Percentiles rank a stretch among this genome's conserved stretches.
Evolutionary conservation across 495 filamentous ascomycete species (phyloP).

Genomic region (Talaromyces thailandensis): DNA sequence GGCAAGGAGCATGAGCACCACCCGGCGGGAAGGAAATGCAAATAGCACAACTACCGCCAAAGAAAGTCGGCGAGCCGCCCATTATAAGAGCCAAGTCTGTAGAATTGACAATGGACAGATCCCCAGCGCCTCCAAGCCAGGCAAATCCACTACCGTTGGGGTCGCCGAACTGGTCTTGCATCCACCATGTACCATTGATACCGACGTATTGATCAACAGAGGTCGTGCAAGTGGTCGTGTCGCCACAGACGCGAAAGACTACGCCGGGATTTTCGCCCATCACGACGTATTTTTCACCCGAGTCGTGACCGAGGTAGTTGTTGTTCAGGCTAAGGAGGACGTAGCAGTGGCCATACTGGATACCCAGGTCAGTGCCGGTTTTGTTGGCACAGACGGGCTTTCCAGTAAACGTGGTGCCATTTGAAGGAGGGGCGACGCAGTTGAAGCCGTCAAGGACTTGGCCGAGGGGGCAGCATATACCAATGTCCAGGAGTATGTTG

Average conservation of each 20-base stretch:
- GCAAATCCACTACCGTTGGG: conserved; percentile 5
- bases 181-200: conserved; percentile 5
- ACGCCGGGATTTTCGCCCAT: conserved; percentile 6
- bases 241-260: conserved; percentile 7
- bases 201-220: neutral
- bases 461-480: conserved; percentile 4
- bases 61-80: conserved; percentile 3
- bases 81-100: neutral
- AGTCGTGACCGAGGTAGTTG: conserved; percentile 6
- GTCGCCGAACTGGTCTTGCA: conserved; percentile 8
- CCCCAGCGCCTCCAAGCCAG: conserved; percentile 5
- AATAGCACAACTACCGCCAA: conserved; percentile 6
- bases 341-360: conserved; percentile 7
- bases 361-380: conserved; percentile 1
- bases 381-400: conserved; percentile 2
- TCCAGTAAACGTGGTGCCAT: neutral
- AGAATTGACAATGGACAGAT: neutral
- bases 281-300: neutral
- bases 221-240: neutral
- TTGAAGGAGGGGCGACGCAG: conserved; percentile 1
- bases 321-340: conserved; percentile 4
- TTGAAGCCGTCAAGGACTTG: conserved; percentile 4
- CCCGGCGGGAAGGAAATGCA: conserved; percentile 5
- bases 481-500: conserved; percentile 1
- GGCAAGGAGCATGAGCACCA: conserved; percentile 8